phyloP scores from a whole-genome alignment of 1,284 basidiomycete genomes.

The Vanrija humicola region DNA sequence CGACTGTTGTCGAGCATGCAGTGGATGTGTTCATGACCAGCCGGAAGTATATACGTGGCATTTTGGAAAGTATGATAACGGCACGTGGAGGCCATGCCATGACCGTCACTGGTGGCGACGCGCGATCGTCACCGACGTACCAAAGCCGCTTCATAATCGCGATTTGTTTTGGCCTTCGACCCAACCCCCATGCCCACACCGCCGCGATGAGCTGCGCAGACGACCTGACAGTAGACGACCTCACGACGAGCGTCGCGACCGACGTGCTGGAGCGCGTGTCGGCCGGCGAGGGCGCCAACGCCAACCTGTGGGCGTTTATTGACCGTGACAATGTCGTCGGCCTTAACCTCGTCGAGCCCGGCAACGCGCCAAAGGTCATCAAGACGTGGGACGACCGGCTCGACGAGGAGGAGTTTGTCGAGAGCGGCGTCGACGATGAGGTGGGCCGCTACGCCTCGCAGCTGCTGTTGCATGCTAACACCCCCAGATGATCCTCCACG shows the following conservation, averaged over 20 bases:
- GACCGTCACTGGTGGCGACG: too few relatives aligned
- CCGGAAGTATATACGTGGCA: too few relatives aligned
- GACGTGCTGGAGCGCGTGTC: slow-evolving; percentile 46
- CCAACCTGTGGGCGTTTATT: slow-evolving; percentile 47
- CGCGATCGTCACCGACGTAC: too few relatives aligned
- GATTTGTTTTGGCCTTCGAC: too few relatives aligned
- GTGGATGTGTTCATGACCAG: too few relatives aligned
- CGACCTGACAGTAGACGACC: slow-evolving; percentile 46
- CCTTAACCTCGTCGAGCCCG: slow-evolving; percentile 38
- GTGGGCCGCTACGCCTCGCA: slow-evolving; percentile 19
- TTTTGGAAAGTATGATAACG: too few relatives aligned
- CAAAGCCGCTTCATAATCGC: too few relatives aligned
- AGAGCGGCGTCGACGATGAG: slow-evolving; percentile 49
- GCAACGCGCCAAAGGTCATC: slow-evolving; percentile 42
- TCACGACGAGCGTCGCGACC: slow-evolving; percentile 32
- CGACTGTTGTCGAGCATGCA: too few relatives aligned
- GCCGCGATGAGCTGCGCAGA: slow-evolving; percentile 46
- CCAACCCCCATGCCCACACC: too few relatives aligned
- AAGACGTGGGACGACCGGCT: slow-evolving; percentile 50
- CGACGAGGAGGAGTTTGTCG: slow-evolving; percentile 39
- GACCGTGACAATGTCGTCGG: slow-evolving; percentile 47
- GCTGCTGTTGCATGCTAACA: not conserved
- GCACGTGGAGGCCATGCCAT: too few relatives aligned
- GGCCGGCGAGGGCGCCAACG: slow-evolving; percentile 45
- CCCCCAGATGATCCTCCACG: slow-evolving; percentile 44